Conservation (phyloP, 345 rosid genomes). For the Eucalyptus sp. region DNA sequence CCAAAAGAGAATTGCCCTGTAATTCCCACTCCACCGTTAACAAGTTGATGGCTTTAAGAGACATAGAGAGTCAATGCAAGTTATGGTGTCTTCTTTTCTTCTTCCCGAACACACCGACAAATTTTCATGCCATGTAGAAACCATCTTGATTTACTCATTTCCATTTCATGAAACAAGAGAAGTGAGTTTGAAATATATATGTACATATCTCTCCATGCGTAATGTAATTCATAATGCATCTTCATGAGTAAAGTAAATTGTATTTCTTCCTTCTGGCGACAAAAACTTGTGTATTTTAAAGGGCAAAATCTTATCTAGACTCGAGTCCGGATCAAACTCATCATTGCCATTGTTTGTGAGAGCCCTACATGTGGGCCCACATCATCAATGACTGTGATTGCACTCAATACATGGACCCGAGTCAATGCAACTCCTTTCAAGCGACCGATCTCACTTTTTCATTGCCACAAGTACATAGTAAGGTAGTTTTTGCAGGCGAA, state of each 20-base stretch:
- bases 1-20: not conserved
- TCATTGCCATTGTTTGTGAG: not conserved
- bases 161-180: not conserved
- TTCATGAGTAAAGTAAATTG: not conserved
- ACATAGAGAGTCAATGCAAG: not conserved
- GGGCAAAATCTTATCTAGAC: not conserved
- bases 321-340: not conserved
- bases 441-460: not conserved
- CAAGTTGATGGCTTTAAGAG: not conserved
- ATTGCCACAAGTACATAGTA: not conserved
- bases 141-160: not conserved
- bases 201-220: not conserved
- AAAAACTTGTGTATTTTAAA: not conserved
- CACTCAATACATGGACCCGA: not conserved
- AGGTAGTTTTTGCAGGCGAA: not conserved
- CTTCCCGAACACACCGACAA: not conserved
- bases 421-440: not conserved
- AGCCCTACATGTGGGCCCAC: not conserved
- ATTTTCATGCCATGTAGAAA: not conserved
- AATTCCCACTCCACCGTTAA: not conserved
- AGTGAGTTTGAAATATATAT: not conserved
- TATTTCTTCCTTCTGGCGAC: not conserved
- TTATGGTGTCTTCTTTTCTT: not conserved
- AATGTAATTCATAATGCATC: not conserved
- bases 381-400: not conserved